Evolutionary conservation across 2,329 filamentous ascomycete species (phyloP).

Genomic region (Dothideomycetidae sp.): DNA sequence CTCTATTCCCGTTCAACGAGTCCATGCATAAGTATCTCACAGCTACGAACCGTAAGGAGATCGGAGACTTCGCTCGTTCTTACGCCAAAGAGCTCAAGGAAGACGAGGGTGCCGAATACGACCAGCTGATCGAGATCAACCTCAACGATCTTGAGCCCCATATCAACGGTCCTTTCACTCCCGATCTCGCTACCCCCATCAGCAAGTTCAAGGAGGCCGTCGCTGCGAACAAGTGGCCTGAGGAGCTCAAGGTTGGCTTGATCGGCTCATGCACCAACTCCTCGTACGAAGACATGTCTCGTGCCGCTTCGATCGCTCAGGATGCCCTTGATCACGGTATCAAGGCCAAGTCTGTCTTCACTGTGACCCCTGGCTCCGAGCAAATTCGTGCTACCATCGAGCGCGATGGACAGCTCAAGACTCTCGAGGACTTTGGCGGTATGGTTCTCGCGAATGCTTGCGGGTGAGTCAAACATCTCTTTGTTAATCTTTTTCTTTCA

Average conservation of each 20-base stretch:
- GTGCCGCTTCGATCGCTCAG: slow-evolving; percentile 77
- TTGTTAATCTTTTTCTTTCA: too few species aligned
- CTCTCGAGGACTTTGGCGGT: slow-evolving; percentile 86
- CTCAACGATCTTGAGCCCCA: slow-evolving; percentile 83
- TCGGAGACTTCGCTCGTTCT: slow-evolving; percentile 74
- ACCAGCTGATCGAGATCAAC: slow-evolving; percentile 81
- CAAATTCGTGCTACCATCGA: slow-evolving; percentile 90
- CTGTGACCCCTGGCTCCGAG: slow-evolving; percentile 90
- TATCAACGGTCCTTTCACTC: slow-evolving; percentile 94
- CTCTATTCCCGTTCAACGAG: slow-evolving; percentile 95
- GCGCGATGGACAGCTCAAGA: slow-evolving; percentile 80
- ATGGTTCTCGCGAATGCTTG: slow-evolving; percentile 92
- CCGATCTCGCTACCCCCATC: slow-evolving; percentile 83
- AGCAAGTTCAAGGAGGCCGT: slow-evolving; percentile 81
- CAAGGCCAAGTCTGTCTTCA: slow-evolving; percentile 88
- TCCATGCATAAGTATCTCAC: slow-evolving; percentile 92
- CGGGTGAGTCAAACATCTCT: slow-evolving; percentile 28
- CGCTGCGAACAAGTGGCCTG: slow-evolving; percentile 74
- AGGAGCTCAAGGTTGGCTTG: slow-evolving; percentile 77
- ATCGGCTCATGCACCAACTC: slow-evolving; percentile 99
- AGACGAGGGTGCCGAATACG: slow-evolving; percentile 78
- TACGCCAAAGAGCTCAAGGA: slow-evolving; percentile 78
- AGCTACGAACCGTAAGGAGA: slow-evolving; percentile 78
- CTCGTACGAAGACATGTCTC: slow-evolving; percentile 95
- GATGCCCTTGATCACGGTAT: slow-evolving; percentile 85